A percentile compares a stretch with the other conserved stretches of the same genome.
These are phyloP conservation scores for Pythium sukuiense DNA, from an alignment of 352 stramenopile genomes.

Conservation along the genomic window DNA sequence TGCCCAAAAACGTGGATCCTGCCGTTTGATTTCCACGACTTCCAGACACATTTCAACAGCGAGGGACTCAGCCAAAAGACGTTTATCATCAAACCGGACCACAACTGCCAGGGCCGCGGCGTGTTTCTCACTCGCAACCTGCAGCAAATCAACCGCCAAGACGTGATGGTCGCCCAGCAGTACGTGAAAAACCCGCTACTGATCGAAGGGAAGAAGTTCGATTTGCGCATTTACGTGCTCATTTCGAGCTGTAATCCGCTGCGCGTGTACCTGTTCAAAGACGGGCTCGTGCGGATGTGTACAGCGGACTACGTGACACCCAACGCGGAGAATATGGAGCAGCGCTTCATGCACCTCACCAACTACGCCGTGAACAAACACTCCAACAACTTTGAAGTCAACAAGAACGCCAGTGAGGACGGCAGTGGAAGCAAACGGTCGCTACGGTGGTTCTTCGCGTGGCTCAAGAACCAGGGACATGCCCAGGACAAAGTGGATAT, in stretches of 20 bases:
- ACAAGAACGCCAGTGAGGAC: constrained; percentile 62
- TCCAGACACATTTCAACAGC: constrained; percentile 90
- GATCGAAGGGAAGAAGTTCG: constrained; percentile 92
- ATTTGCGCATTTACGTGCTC: constrained; percentile 92
- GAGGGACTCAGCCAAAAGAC: constrained; percentile 88
- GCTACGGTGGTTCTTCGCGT: constrained; percentile 92
- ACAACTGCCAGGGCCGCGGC: constrained; percentile 87
- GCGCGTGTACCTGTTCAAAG: constrained; percentile 90
- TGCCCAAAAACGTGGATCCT: constrained; percentile 96
- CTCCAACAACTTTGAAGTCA: constrained; percentile 84
- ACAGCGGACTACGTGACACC: constrained; percentile 86
- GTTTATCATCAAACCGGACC: constrained; percentile 96
- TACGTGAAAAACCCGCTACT: constrained; percentile 79
- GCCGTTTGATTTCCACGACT: constrained; percentile 92
- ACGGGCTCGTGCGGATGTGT: constrained; percentile 90
- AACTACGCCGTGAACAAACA: constrained; percentile 94
- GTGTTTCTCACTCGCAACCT: constrained; percentile 95
- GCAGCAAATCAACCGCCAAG: constrained; percentile 84
- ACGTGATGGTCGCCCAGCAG: constrained; percentile 87
- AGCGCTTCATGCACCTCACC: constrained; percentile 91
- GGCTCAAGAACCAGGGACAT: constrained; percentile 67
- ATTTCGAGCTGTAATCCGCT: constrained; percentile 85
- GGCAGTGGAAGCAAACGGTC: constrained; percentile 85
- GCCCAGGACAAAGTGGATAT: constrained; percentile 64
- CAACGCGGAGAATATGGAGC: constrained; percentile 81